Evolutionary conservation across 352 stramenopile species (phyloP).

Genomic region (Phytophthora ramorum): DNA sequence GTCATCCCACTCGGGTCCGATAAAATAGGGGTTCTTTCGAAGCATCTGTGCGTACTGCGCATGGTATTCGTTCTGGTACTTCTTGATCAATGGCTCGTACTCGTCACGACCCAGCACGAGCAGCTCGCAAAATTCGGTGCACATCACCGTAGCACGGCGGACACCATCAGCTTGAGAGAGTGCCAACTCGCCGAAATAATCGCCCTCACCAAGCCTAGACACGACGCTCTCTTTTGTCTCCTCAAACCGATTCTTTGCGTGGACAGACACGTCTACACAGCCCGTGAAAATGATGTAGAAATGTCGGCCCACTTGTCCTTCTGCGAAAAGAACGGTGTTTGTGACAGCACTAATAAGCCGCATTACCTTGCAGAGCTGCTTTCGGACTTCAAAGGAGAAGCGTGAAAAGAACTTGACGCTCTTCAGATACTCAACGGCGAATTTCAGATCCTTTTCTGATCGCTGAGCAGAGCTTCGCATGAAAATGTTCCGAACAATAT

Average conservation of each 20-base stretch:
- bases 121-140: conserved; percentile 77
- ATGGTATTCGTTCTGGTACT: conserved; percentile 87
- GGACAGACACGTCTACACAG: conserved; percentile 73
- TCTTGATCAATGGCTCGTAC: conserved; percentile 84
- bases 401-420: conserved; percentile 89
- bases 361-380: conserved; percentile 86
- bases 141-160: conserved; percentile 74
- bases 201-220: conserved; percentile 67
- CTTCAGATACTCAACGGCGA: conserved; percentile 87
- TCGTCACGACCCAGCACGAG: conserved; percentile 80
- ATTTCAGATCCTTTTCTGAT: conserved; percentile 87
- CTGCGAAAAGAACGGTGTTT: conserved; percentile 84
- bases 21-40: conserved; percentile 80
- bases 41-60: conserved; percentile 82
- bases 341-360: conserved; percentile 77
- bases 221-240: conserved; percentile 71
- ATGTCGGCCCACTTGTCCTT: conserved; percentile 77
- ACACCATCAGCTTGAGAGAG: conserved; percentile 72
- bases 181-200: conserved; percentile 84
- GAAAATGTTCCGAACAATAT: conserved; percentile 90
- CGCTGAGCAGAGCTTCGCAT: conserved; percentile 67
- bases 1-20: conserved; percentile 79
- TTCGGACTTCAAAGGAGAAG: conserved; percentile 88
- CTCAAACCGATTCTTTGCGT: conserved; percentile 78
- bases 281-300: conserved; percentile 90